A percentile compares a stretch with the other conserved stretches of the same genome.
These are phyloP conservation scores for Exutisphaerella laricina DNA, from an alignment of 2,329 filamentous ascomycete species.

Conservation along the genomic window DNA sequence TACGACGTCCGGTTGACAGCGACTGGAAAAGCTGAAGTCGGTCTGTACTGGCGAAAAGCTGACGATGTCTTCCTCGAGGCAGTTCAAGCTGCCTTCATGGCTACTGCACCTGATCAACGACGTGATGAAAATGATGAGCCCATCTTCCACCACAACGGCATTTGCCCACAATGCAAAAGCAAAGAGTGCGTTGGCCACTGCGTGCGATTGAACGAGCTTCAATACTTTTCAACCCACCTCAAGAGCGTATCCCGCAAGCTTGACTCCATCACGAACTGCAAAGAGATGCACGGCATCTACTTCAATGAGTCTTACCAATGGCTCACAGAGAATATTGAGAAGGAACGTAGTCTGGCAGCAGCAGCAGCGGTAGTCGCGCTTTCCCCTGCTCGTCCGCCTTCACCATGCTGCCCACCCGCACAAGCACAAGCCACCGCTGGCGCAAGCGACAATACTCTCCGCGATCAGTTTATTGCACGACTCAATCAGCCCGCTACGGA, in stretches of 20 bases:
- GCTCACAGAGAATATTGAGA: conserved; percentile 1
- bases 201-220: conserved; percentile 3
- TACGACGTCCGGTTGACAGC: neutral
- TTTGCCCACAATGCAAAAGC: conserved; percentile 4
- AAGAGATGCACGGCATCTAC: conserved; percentile 1
- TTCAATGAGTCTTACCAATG: conserved; percentile 4
- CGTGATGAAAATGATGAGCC: conserved; percentile 1
- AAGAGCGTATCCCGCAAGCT: neutral
- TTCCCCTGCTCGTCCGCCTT: neutral
- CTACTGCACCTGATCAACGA: neutral
- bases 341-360: conserved; percentile 1
- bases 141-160: neutral
- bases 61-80: conserved; percentile 18
- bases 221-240: neutral
- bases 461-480: neutral
- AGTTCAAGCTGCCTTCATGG: conserved; percentile 8
- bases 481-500: neutral
- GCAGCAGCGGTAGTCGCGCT: neutral
- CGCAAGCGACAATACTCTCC: neutral
- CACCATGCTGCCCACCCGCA: neutral
- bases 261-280: neutral
- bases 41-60: conserved; percentile 9
- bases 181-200: conserved; percentile 3
- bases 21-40: neutral
- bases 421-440: neutral